Conservation (phyloP, 2,329 filamentous ascomycete genomes). For the Cylindrodendrum hubeiense region DNA sequence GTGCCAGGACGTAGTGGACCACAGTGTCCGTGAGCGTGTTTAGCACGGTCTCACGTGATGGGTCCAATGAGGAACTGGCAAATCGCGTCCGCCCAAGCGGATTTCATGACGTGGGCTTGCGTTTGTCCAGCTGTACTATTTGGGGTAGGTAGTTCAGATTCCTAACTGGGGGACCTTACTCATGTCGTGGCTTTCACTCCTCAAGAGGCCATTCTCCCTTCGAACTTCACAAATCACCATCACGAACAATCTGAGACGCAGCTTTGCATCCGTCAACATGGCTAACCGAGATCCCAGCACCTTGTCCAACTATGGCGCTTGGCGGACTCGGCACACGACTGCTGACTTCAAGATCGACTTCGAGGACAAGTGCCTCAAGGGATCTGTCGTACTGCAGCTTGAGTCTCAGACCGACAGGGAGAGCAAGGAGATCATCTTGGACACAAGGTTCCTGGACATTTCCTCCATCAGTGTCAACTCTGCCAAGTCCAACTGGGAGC, state of each 20-base stretch:
- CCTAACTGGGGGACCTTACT: neutral
- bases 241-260: conserved; percentile 41
- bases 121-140: conserved; percentile 3
- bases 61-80: neutral
- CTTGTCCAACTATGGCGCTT: conserved; percentile 90
- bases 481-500: conserved; percentile 72
- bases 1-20: neutral
- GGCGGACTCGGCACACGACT: conserved; percentile 85
- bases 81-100: neutral
- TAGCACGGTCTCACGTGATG: conserved; percentile 16
- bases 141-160: conserved; percentile 14
- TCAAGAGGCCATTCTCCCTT: conserved; percentile 43
- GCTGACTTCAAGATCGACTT: conserved; percentile 89
- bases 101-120: conserved; percentile 16
- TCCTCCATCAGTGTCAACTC: conserved; percentile 78
- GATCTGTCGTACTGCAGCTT: conserved; percentile 81
- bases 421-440: conserved; percentile 84
- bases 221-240: conserved; percentile 40
- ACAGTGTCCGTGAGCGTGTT: neutral
- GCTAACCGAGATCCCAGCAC: conserved; percentile 84
- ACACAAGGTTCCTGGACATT: conserved; percentile 87
- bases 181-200: conserved; percentile 45
- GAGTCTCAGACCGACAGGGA: conserved; percentile 81
- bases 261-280: conserved; percentile 50
- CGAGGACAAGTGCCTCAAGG: conserved; percentile 79